Base-by-base conservation (phyloP, 768 basidiomycete genomes). In the Agrocybe chaxingu region DNA sequence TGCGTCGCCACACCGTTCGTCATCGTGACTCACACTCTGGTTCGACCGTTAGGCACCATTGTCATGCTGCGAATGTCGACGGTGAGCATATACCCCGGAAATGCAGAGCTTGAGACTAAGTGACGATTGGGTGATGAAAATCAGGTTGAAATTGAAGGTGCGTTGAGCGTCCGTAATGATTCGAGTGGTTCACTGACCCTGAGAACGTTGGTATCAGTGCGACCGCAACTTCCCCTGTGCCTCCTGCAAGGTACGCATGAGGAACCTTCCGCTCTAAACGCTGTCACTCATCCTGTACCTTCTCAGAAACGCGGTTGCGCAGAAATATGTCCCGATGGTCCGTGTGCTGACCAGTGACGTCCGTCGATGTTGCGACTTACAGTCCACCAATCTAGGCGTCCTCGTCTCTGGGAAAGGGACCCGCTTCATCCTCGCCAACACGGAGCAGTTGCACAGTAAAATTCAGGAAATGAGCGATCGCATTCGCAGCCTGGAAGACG, bases 391-490 rank as follows among this genome's bases (percentile, higher is more conserved):
- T 41, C 49, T 13, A 83, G 82, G 82, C 54, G 81, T 82, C 38
- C 74, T 84, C 48, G 82, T 82, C 2, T 84, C 82, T 36, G 82
- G 82, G 32, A 82, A 82, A 62, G 82, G 82, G 46, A 83, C 81
- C 47, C 79, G 82, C 62, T 84, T 84, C 54, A 81, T 84, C 57
- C 76, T 85, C 44, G 82, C 82, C 44, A 83, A 83, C 59, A 83
- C 82, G 8, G 82, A 84, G 58, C 81, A 82, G 57, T 70, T 84
- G 9, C 84, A 85, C 54, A 62, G 70, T 16, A 85, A 83, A 65
- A 85, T 85, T 7, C 77, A 80, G 38, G 78, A 81, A 53, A 84
- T 85, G 81, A 82, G 81, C 61, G 77, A 80, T 52, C 78, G 83
- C 38, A 84, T 85, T 57, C 77, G 81, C 52, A 67, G 74, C 47